Evolutionary conservation across 371 early-diverging fungal species (phyloP).

Genomic region (Zopfochytrium polystomum): DNA sequence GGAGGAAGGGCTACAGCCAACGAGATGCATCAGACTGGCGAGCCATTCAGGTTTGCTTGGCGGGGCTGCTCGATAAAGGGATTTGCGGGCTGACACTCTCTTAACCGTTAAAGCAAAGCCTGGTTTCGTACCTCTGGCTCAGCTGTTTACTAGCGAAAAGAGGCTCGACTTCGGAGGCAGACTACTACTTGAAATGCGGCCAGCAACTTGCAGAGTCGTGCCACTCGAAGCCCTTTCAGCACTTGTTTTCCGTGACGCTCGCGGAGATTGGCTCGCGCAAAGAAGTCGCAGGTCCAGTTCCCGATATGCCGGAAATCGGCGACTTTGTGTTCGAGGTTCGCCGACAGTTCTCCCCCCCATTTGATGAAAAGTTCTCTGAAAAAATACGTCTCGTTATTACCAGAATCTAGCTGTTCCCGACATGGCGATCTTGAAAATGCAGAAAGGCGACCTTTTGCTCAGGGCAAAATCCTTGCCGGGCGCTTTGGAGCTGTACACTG

Average conservation of each 20-base stretch:
- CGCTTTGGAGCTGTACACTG: slow-evolving; percentile 45
- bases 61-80: too few relatives aligned
- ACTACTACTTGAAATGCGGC: slow-evolving; percentile 64
- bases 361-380: too few relatives aligned
- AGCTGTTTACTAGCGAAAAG: slow-evolving; percentile 54
- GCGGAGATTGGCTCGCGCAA: slow-evolving; percentile 55
- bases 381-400: neutral
- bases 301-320: slow-evolving; percentile 11
- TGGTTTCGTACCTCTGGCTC: slow-evolving; percentile 52
- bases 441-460: slow-evolving; percentile 47
- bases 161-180: slow-evolving; percentile 67
- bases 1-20: too few relatives aligned
- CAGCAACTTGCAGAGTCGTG: slow-evolving; percentile 52
- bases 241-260: slow-evolving; percentile 46
- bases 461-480: slow-evolving; percentile 38
- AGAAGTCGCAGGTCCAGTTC: neutral
- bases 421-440: slow-evolving; percentile 9
- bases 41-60: too few relatives aligned
- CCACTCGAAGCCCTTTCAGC: slow-evolving; percentile 45
- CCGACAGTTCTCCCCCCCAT: slow-evolving; percentile 30
- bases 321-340: slow-evolving; percentile 14
- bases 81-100: too few relatives aligned
- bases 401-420: neutral
- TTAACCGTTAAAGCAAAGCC: slow-evolving; percentile 31
- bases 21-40: too few relatives aligned